Evolutionary conservation across 805 yeast genomes (phyloP).

Genomic region (Metschnikowia santaceciliae): DNA sequence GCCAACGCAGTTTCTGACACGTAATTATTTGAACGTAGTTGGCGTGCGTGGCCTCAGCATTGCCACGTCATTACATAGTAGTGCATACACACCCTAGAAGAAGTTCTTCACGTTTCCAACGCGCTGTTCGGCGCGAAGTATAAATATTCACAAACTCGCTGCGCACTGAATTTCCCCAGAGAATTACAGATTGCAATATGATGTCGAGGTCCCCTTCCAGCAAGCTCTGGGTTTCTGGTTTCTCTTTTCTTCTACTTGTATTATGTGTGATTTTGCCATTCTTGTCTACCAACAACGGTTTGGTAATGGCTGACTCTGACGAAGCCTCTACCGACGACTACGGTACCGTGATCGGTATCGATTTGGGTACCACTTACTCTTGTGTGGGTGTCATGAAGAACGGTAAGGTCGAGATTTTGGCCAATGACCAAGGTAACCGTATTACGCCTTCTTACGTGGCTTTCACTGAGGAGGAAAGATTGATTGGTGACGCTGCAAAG

Average conservation of each 20-base stretch:
- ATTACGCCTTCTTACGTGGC: constrained; percentile 96
- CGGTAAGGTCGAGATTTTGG: constrained; percentile 91
- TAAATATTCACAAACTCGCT: constrained; percentile 5
- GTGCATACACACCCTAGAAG: constrained; percentile 10
- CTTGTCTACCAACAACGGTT: constrained; percentile 19
- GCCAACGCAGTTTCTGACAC: constrained; percentile 1
- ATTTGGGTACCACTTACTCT: constrained; percentile 90
- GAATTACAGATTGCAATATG: constrained; percentile 1
- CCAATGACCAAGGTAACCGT: constrained; percentile 98
- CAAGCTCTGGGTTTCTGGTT: constrained; percentile 26
- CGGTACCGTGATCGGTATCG: constrained; percentile 88
- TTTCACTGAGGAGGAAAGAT: constrained; percentile 87
- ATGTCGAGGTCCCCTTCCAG: constrained; percentile 8
- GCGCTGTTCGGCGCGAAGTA: constrained; percentile 10
- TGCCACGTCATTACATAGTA: constrained; percentile 15
- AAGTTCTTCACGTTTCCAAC: constrained; percentile 17
- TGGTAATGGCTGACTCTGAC: constrained; percentile 20
- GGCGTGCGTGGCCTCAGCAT: constrained; percentile 8
- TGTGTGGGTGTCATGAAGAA: constrained; percentile 94
- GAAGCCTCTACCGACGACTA: constrained; percentile 37
- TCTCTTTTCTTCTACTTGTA: constrained; percentile 29
- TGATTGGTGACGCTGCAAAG: constrained; percentile 96
- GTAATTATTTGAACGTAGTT: background rate
- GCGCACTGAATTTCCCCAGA: background rate
- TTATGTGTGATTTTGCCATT: constrained; percentile 39